phyloP scores from a whole-genome alignment of 768 basidiomycete species.

The Lentinula boryana region DNA sequence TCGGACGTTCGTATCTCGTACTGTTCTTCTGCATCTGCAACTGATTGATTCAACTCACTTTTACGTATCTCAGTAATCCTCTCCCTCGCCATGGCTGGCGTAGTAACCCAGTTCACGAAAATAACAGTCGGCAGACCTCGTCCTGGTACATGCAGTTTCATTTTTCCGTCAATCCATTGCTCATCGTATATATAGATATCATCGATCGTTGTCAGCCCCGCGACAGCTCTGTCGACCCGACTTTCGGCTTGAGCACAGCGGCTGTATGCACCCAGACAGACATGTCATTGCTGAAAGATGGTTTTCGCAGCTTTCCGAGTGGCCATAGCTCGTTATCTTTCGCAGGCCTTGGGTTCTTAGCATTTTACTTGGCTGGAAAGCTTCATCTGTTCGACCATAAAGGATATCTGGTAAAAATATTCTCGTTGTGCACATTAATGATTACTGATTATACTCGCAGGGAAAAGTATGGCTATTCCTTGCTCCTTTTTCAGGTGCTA shows the following conservation, averaged over 20 bases:
- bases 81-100: constrained; percentile 66
- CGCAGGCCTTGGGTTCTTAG: constrained; percentile 85
- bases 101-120: constrained; percentile 82
- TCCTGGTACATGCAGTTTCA: constrained; percentile 45
- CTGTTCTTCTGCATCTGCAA: not conserved
- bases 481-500: constrained; percentile 70
- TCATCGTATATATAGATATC: constrained; percentile 36
- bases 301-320: constrained; percentile 89
- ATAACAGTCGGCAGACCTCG: constrained; percentile 86
- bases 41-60: not conserved
- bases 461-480: constrained; percentile 83
- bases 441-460: constrained; percentile 19
- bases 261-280: constrained; percentile 77
- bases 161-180: not conserved
- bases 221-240: constrained; percentile 56
- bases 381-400: constrained; percentile 82
- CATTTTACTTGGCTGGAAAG: constrained; percentile 89
- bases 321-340: constrained; percentile 85
- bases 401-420: constrained; percentile 56
- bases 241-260: constrained; percentile 68
- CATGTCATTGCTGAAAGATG: constrained; percentile 57
- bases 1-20: constrained; percentile 27
- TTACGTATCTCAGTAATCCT: constrained; percentile 49
- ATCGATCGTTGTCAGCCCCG: constrained; percentile 68
- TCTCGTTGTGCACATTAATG: not conserved